Percentiles rank a stretch among this genome's conserved stretches.
Conservation (phyloP, 1,284 basidiomycete species). For the Rhodofomes roseus region DNA sequence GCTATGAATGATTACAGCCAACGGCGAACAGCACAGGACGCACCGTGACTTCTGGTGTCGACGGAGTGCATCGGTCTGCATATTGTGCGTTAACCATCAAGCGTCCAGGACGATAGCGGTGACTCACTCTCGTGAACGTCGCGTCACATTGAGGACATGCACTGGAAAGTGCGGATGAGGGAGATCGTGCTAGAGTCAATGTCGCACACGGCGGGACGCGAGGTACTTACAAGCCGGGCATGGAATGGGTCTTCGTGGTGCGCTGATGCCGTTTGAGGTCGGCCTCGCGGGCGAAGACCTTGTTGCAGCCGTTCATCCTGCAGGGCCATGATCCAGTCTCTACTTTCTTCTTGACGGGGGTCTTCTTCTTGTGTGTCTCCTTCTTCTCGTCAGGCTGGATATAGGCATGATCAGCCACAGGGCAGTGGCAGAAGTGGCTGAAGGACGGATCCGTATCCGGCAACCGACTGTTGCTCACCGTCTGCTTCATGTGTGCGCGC, state of each 20-base stretch:
- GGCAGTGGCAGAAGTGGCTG: slow-evolving; percentile 24
- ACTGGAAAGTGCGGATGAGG: slow-evolving; percentile 30
- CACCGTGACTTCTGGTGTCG: slow-evolving; percentile 53
- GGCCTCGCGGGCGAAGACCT: slow-evolving; percentile 73
- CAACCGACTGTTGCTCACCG: slow-evolving; percentile 19
- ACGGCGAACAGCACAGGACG: slow-evolving; percentile 14
- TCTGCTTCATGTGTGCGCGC: slow-evolving; percentile 20
- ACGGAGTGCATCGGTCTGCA: slow-evolving; percentile 33
- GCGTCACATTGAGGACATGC: slow-evolving; percentile 74
- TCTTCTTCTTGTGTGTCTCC: slow-evolving; percentile 37
- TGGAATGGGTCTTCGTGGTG: slow-evolving; percentile 68
- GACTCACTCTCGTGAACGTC: slow-evolving; percentile 67
- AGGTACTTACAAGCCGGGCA: slow-evolving; percentile 62
- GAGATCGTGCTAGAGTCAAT: not conserved
- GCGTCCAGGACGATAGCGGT: not conserved
- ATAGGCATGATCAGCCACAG: slow-evolving; percentile 17
- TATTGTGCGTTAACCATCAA: not conserved
- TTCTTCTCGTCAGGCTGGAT: slow-evolving; percentile 45
- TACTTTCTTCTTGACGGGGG: slow-evolving; percentile 42
- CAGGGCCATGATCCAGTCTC: slow-evolving; percentile 66
- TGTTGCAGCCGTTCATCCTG: slow-evolving; percentile 72
- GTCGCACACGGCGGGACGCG: not conserved
- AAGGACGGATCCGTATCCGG: slow-evolving; percentile 13
- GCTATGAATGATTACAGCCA: not conserved
- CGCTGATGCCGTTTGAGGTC: slow-evolving; percentile 75